These are phyloP conservation scores for Conticribra weissflogii DNA, from an alignment of 108 stramenopile species.

Conservation along the genomic window DNA sequence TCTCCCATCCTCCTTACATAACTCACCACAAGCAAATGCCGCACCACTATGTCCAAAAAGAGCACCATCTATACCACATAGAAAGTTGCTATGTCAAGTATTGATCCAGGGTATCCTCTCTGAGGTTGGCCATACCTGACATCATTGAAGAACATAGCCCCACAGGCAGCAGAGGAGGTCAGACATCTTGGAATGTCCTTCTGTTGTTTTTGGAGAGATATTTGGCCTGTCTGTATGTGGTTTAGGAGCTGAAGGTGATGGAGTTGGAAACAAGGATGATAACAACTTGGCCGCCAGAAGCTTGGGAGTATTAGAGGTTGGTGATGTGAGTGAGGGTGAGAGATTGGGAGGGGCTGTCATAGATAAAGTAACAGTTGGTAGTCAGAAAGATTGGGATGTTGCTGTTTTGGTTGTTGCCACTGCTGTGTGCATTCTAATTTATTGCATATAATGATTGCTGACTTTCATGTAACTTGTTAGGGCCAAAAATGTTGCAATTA, in stretches of 20 bases:
- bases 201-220: constrained; percentile 78
- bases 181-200: constrained; percentile 88
- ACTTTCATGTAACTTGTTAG: too few relatives aligned
- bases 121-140: constrained; percentile 69
- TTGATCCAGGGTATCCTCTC: constrained; percentile 86
- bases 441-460: too few relatives aligned
- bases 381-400: constrained; percentile 26
- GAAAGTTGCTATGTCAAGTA: too few relatives aligned
- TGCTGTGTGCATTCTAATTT: constrained; percentile 29
- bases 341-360: constrained; percentile 73
- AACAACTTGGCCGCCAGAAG: constrained; percentile 70
- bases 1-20: too few relatives aligned
- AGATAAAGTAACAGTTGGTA: constrained; percentile 84
- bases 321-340: constrained; percentile 49
- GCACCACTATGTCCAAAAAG: too few relatives aligned
- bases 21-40: too few relatives aligned
- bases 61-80: too few relatives aligned
- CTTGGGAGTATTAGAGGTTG: constrained; percentile 42
- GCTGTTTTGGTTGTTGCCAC: constrained; percentile 19
- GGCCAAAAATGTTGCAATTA: too few relatives aligned
- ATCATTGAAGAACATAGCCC: constrained; percentile 65
- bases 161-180: constrained; percentile 68
- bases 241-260: constrained; percentile 79
- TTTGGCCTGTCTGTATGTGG: constrained; percentile 85
- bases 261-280: constrained; percentile 75